A percentile compares a stretch with the other conserved stretches of the same genome.
Evolutionary conservation across 2,329 filamentous ascomycete species (phyloP).

Genomic region (Pseudonectria foliicola): DNA sequence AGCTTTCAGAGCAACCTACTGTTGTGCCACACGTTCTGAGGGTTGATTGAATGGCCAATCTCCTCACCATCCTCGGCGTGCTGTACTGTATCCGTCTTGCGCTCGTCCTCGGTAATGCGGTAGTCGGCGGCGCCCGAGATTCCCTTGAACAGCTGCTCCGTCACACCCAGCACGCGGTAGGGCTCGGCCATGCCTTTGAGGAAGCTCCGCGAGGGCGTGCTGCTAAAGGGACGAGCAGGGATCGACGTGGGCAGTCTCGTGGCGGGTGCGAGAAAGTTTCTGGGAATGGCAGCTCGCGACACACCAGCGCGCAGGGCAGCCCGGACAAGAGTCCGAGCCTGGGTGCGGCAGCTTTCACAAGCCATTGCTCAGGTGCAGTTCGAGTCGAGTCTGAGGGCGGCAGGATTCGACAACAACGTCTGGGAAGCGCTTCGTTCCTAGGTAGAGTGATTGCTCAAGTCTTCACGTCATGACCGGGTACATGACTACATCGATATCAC

Average conservation of each 20-base stretch:
- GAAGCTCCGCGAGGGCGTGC: constrained; percentile 25
- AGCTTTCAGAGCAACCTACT: constrained; percentile 41
- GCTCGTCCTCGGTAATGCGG: constrained; percentile 59
- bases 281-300: constrained; percentile 19
- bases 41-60: constrained; percentile 46
- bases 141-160: constrained; percentile 69
- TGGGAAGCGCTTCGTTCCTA: constrained; percentile 3
- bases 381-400: not conserved
- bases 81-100: constrained; percentile 59
- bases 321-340: constrained; percentile 34
- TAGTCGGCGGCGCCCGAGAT: constrained; percentile 72
- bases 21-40: constrained; percentile 59
- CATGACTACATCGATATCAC: constrained; percentile 22
- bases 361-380: constrained; percentile 32
- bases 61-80: constrained; percentile 76
- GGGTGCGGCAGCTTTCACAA: constrained; percentile 41
- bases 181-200: constrained; percentile 33
- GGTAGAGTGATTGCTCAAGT: constrained; percentile 6
- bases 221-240: constrained; percentile 29
- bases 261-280: constrained; percentile 10
- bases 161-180: constrained; percentile 74
- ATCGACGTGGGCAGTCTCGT: constrained; percentile 5
- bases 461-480: constrained; percentile 25
- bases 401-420: constrained; percentile 1
- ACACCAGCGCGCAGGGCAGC: constrained; percentile 24